Evolutionary conservation across 148 eudicot genomes (phyloP).

Genomic region (Chenopodium quinoa): DNA sequence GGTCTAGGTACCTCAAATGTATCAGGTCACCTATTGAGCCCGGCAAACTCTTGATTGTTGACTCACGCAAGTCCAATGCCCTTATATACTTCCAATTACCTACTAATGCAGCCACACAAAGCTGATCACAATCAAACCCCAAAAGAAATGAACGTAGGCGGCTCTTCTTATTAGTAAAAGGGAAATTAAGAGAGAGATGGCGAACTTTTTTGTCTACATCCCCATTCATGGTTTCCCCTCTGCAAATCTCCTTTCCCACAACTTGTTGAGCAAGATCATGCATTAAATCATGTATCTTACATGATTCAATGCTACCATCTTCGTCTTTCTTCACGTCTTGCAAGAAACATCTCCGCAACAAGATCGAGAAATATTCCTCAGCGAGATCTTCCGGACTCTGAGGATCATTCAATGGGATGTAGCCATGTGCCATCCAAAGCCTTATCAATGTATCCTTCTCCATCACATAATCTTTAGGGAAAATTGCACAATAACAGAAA

Average conservation of each 20-base stretch:
- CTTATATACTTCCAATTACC: conserved; percentile 7
- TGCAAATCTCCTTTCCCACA: not conserved
- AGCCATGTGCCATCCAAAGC: too few relatives aligned
- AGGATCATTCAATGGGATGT: too few relatives aligned
- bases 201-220: not conserved
- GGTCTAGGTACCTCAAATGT: not conserved
- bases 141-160: conserved; percentile 14
- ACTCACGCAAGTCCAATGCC: not conserved
- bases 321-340: not conserved
- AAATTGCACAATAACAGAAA: too few relatives aligned
- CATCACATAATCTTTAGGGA: too few relatives aligned
- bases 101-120: not conserved
- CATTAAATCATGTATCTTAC: not conserved
- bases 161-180: not conserved
- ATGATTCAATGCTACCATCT: not conserved
- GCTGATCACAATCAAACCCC: too few relatives aligned
- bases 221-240: too few relatives aligned
- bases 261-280: not conserved
- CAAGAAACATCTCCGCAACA: too few relatives aligned
- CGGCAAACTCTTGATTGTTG: not conserved
- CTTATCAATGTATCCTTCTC: too few relatives aligned
- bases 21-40: conserved; percentile 7
- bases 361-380: too few relatives aligned
- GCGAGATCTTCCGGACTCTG: too few relatives aligned
- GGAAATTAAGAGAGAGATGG: not conserved